phyloP scores from a whole-genome alignment of 148 eudicot genomes.

The Nepenthes gracilis region DNA sequence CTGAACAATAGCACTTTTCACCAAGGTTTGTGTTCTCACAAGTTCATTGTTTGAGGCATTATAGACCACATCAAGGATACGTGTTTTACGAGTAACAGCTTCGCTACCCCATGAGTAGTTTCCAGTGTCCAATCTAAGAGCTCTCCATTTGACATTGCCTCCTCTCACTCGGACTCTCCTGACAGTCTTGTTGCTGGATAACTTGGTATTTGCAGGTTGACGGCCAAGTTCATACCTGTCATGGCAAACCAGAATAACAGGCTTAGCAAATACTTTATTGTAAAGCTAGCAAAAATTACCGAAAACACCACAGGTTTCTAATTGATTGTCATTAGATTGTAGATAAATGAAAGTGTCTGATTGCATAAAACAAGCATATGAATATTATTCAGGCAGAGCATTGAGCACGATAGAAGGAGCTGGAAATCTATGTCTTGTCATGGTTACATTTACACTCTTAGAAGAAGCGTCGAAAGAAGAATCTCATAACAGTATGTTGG shows the following conservation, averaged over 20 bases:
- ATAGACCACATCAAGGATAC: slow-evolving; percentile 1
- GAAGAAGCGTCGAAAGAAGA: too few species aligned
- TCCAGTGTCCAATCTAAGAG: neutral
- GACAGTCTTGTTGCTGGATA: neutral
- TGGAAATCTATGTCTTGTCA: too few species aligned
- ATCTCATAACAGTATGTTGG: too few species aligned
- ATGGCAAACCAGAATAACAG: neutral
- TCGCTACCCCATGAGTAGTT: neutral
- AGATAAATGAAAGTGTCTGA: too few species aligned
- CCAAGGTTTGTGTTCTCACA: slow-evolving; percentile 53
- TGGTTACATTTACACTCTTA: too few species aligned
- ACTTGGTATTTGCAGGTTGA: slow-evolving; percentile 1
- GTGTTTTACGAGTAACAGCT: neutral
- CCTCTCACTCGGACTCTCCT: slow-evolving; percentile 1
- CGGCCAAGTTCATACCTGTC: neutral
- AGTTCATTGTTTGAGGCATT: slow-evolving; percentile 37
- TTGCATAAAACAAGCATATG: too few species aligned
- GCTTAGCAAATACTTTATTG: too few species aligned
- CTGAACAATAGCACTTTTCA: slow-evolving; percentile 51
- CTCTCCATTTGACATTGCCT: slow-evolving; percentile 1
- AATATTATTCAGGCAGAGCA: too few species aligned
- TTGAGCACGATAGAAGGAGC: too few species aligned
- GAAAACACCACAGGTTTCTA: too few species aligned
- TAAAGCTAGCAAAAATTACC: too few species aligned
- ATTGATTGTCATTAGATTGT: too few species aligned